Base-by-base conservation (phyloP, 805 yeast genomes). In the Nadsonia fulvescens region DNA sequence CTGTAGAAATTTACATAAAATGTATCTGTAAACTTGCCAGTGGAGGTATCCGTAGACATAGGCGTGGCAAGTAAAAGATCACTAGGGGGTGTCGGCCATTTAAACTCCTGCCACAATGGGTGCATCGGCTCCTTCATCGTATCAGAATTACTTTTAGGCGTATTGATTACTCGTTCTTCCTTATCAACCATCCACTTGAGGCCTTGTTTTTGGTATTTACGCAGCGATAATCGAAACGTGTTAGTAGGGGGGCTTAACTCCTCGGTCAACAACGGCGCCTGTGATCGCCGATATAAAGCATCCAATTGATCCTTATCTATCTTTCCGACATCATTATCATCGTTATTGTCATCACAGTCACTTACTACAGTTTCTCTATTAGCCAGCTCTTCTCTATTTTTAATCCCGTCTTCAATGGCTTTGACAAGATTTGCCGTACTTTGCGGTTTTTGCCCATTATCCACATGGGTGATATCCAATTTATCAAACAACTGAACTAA, bases 101-200 rank as follows among this genome's bases (percentile, higher is more conserved):
- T 51, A 39, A 66, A 74, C 27, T 67, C 68, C 29, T 66, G 70
- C 95, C 95, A 83, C 14, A 83, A 49, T 0, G 96, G 96, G 41
- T 82, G 77, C 53, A 75, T 61, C 19, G 66, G 52, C 3, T 67
- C 72, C 15, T 58, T 58, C n/a, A 42, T 37, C 14, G 40, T 51
- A 39, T 27, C 58, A 37, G 25, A 36, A 50, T 4, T 32, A 35
- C 3, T 29, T 32, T 4, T 37, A 33, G 3, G 50, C 34, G 41
- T 14, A 30, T 40, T 33, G 30, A 30, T 37, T n/a, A 49, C 61
- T 35, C 73, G 82, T 20, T 64, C 59, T 42, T 82, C 93, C 30
- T 86, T 56, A 16, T 69, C 61, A n/a, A 81, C 49, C 86, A 82
- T 73, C 94, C 94, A 82, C 1, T 83, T 67, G 15, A 81, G 50